phyloP scores from a whole-genome alignment of 768 basidiomycete species.

The Boletus vinaceobasis region DNA sequence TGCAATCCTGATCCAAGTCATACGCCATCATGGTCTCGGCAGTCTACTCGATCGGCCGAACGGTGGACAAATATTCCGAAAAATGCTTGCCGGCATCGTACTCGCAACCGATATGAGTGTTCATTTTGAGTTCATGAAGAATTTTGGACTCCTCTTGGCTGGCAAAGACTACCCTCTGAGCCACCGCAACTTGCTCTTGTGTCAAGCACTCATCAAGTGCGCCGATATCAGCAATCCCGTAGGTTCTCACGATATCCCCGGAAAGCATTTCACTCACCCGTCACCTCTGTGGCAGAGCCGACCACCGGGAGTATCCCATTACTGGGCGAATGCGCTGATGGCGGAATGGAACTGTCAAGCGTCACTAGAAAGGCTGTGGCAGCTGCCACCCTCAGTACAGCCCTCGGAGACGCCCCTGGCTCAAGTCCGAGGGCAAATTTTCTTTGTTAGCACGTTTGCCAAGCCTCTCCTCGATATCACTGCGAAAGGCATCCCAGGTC shows the following conservation, averaged over 20 bases:
- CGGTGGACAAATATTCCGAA: conserved; percentile 53
- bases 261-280: conserved; percentile 5
- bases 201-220: conserved; percentile 92
- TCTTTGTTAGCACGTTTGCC: conserved; percentile 80
- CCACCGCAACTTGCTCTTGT: conserved; percentile 64
- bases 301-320: conserved; percentile 85
- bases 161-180: conserved; percentile 39
- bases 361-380: conserved; percentile 74
- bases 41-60: conserved; percentile 57
- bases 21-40: conserved; percentile 76
- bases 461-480: conserved; percentile 81
- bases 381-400: conserved; percentile 58
- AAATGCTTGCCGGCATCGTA: conserved; percentile 75
- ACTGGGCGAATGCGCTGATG: conserved; percentile 88
- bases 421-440: conserved; percentile 82
- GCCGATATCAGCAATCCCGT: conserved; percentile 99
- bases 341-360: conserved; percentile 92
- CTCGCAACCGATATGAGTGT: conserved; percentile 95
- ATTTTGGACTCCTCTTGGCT: conserved; percentile 50
- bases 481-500: conserved; percentile 70
- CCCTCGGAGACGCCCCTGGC: conserved; percentile 48
- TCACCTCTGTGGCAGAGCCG: conserved; percentile 58
- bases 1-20: conserved; percentile 71
- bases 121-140: conserved; percentile 78
- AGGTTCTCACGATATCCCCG: conserved; percentile 32